phyloP scores from a whole-genome alignment of 2,329 filamentous ascomycete genomes.

The Sphaerulina musiva region DNA sequence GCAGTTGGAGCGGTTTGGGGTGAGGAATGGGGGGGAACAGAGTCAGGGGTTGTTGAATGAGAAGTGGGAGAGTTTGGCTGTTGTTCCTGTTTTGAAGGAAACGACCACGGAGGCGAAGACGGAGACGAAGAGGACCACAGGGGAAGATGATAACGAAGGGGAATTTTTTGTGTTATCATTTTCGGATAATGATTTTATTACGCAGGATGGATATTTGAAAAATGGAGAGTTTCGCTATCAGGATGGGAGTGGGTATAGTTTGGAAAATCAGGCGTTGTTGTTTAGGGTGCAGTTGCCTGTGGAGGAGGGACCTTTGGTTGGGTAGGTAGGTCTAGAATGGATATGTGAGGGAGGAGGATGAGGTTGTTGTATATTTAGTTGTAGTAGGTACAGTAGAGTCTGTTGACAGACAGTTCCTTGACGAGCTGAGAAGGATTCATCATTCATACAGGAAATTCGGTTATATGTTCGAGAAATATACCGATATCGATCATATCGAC shows the following conservation, averaged over 20 bases:
- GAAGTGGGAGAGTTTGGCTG: constrained; percentile 67
- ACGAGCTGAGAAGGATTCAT: too few species aligned
- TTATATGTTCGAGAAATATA: too few species aligned
- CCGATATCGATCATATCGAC: too few species aligned
- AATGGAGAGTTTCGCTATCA: constrained; percentile 50
- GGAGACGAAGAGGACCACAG: too few species aligned
- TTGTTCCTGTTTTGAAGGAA: constrained; percentile 51
- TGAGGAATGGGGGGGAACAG: constrained; percentile 61
- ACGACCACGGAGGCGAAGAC: constrained; percentile 5
- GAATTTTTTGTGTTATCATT: constrained; percentile 62
- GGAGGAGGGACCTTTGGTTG: constrained; percentile 21
- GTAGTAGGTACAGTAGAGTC: too few species aligned
- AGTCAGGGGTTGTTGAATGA: constrained; percentile 59
- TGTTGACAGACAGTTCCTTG: too few species aligned
- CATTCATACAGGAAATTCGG: too few species aligned
- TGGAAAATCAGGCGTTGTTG: constrained; percentile 58
- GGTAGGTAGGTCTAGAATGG: constrained; percentile 1
- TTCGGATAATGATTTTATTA: constrained; percentile 70
- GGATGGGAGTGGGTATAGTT: constrained; percentile 51
- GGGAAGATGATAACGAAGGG: constrained; percentile 35
- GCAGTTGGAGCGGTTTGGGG: constrained; percentile 58
- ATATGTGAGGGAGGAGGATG: neutral
- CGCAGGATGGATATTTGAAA: constrained; percentile 60
- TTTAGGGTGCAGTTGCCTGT: constrained; percentile 52
- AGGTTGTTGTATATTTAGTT: neutral